These are phyloP conservation scores for Gossypium laxum DNA, from an alignment of 441 rosid species.

Conservation along the genomic window DNA sequence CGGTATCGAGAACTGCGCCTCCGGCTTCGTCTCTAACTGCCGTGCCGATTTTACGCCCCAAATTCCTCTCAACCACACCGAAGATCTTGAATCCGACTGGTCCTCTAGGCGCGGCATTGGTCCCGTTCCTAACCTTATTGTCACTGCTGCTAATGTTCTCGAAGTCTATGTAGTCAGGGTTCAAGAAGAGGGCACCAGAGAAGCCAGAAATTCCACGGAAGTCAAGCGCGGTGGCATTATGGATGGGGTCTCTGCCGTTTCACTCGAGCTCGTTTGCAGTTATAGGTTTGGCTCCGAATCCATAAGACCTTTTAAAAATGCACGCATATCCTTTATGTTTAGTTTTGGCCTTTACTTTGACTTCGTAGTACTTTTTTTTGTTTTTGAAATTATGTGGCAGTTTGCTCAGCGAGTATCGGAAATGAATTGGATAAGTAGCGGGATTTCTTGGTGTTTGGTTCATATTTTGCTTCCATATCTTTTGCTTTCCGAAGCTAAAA, in stretches of 20 bases:
- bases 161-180: conserved; percentile 79
- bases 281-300: conserved; percentile 39
- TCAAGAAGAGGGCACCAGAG: conserved; percentile 54
- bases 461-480: not conserved
- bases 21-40: conserved; percentile 77
- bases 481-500: not conserved
- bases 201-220: conserved; percentile 35
- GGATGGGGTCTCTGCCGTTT: conserved; percentile 71
- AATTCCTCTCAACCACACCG: conserved; percentile 41
- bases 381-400: not conserved
- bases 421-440: conserved; percentile 1
- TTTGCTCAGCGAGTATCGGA: not conserved
- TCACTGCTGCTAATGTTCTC: conserved; percentile 67
- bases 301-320: not conserved
- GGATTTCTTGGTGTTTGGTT: not conserved
- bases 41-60: conserved; percentile 53
- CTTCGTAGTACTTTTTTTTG: not conserved
- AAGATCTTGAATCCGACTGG: conserved; percentile 64
- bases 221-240: conserved; percentile 63
- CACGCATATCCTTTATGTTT: not conserved
- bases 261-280: conserved; percentile 91
- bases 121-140: conserved; percentile 65
- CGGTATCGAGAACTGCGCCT: conserved; percentile 69
- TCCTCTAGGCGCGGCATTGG: conserved; percentile 50
- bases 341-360: not conserved